These are phyloP conservation scores for Colletotrichum nymphaeae DNA, from an alignment of 2,329 filamentous ascomycete species.

Conservation along the genomic window DNA sequence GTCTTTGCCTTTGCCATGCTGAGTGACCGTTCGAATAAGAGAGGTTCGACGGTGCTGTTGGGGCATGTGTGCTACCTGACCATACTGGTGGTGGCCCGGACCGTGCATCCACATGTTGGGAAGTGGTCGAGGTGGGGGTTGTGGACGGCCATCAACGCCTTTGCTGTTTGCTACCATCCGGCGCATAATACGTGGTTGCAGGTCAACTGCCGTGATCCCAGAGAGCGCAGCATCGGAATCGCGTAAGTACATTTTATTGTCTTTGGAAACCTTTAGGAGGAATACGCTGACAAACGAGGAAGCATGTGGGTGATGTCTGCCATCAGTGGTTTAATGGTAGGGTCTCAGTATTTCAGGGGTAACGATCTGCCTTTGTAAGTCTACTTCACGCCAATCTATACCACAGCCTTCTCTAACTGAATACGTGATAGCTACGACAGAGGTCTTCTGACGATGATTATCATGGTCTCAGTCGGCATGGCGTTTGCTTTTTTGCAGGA, in stretches of 20 bases:
- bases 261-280: too few species aligned
- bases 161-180: slow-evolving; percentile 65
- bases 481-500: slow-evolving; percentile 52
- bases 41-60: slow-evolving; percentile 55
- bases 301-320: slow-evolving; percentile 62
- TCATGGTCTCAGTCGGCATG: slow-evolving; percentile 55
- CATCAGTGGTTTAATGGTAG: slow-evolving; percentile 61
- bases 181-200: slow-evolving; percentile 65
- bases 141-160: slow-evolving; percentile 62
- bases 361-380: slow-evolving; percentile 54
- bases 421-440: slow-evolving; percentile 50
- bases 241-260: slow-evolving; percentile 48
- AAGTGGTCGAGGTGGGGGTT: slow-evolving; percentile 62
- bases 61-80: slow-evolving; percentile 58
- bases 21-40: slow-evolving; percentile 57
- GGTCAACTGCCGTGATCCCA: slow-evolving; percentile 58
- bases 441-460: slow-evolving; percentile 57
- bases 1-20: slow-evolving; percentile 61
- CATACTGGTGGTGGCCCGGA: slow-evolving; percentile 53
- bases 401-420: not conserved
- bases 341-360: slow-evolving; percentile 60
- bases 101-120: slow-evolving; percentile 54
- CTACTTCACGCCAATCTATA: not conserved
- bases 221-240: slow-evolving; percentile 61
- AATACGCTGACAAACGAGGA: not conserved